Conservation (phyloP, 1,284 basidiomycete species). For the Chalciporus piperatoides region DNA sequence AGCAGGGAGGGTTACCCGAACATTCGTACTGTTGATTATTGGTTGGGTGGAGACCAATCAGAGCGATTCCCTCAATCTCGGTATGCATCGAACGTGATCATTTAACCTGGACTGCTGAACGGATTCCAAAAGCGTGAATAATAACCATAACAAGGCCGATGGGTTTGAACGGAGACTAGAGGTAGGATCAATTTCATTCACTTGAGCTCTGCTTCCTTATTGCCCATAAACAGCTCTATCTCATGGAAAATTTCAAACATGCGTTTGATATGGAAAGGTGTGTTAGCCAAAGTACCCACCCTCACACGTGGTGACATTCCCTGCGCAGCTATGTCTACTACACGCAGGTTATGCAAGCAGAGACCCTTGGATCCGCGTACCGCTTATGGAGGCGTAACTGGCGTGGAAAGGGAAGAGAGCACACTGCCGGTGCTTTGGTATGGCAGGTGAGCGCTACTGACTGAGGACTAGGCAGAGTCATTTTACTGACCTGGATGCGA, state of each 20-base stretch:
- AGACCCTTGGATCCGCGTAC: constrained; percentile 71
- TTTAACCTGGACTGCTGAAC: constrained; percentile 13
- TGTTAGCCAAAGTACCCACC: constrained; percentile 1
- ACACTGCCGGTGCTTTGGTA: constrained; percentile 73
- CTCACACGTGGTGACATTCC: constrained; percentile 6
- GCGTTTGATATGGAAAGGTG: constrained; percentile 83
- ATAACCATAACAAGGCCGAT: constrained; percentile 86
- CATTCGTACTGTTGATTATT: constrained; percentile 80
- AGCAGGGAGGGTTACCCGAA: constrained; percentile 78
- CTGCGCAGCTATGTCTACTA: constrained; percentile 66
- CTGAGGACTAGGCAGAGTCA: too few species aligned
- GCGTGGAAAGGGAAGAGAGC: constrained; percentile 66
- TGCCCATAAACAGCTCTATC: constrained; percentile 55
- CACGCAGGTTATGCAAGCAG: constrained; percentile 83
- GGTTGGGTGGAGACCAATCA: constrained; percentile 64
- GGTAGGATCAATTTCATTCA: constrained; percentile 36
- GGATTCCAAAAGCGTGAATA: constrained; percentile 49
- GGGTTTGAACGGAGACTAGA: constrained; percentile 87
- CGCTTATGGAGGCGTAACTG: constrained; percentile 76
- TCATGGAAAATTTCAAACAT: constrained; percentile 89
- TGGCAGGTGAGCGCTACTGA: constrained; percentile 62
- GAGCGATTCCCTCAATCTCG: constrained; percentile 87
- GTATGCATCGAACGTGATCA: constrained; percentile 41
- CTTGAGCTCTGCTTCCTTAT: constrained; percentile 7
- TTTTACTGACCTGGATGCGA: too few species aligned